These are phyloP conservation scores for Aspergillus sparsus DNA, from an alignment of 495 filamentous ascomycete species.

Conservation along the genomic window DNA sequence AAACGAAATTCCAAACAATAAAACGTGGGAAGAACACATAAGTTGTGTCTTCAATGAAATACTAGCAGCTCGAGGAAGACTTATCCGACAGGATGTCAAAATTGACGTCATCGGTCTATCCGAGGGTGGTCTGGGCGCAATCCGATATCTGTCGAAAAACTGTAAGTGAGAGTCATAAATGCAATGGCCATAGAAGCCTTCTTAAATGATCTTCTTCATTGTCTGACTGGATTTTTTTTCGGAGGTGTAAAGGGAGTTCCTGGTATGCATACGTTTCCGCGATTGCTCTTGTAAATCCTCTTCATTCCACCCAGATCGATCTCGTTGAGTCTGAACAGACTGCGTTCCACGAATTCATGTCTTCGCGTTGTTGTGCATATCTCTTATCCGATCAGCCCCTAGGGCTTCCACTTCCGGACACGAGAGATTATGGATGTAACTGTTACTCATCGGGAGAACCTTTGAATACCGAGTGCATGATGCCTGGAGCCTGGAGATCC, in stretches of 20 bases:
- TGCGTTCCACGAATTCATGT: conserved; percentile 40
- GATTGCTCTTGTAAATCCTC: conserved; percentile 39
- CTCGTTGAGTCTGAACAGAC: conserved; percentile 16
- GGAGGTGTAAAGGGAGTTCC: conserved; percentile 29
- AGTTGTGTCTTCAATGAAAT: conserved; percentile 63
- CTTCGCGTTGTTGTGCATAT: conserved; percentile 62
- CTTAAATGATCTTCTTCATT: neutral
- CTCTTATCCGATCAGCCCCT: conserved; percentile 49
- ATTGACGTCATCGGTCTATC: conserved; percentile 68
- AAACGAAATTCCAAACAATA: conserved; percentile 61
- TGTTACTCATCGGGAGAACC: conserved; percentile 49
- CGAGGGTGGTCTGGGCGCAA: conserved; percentile 54
- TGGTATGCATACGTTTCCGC: conserved; percentile 39
- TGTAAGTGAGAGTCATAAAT: conserved; percentile 43
- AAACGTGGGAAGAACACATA: conserved; percentile 55
- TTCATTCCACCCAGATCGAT: conserved; percentile 26
- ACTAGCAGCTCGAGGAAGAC: conserved; percentile 37
- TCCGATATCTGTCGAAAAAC: conserved; percentile 56
- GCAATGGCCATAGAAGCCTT: no score
- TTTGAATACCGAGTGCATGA: conserved; percentile 42
- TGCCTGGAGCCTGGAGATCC: conserved; percentile 37
- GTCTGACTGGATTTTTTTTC: conserved; percentile 9
- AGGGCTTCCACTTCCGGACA: conserved; percentile 50
- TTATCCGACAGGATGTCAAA: conserved; percentile 45
- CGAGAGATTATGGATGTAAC: conserved; percentile 44